Conservation (phyloP, 2,329 filamentous ascomycete genomes). For the Aspergillus chevalieri region DNA sequence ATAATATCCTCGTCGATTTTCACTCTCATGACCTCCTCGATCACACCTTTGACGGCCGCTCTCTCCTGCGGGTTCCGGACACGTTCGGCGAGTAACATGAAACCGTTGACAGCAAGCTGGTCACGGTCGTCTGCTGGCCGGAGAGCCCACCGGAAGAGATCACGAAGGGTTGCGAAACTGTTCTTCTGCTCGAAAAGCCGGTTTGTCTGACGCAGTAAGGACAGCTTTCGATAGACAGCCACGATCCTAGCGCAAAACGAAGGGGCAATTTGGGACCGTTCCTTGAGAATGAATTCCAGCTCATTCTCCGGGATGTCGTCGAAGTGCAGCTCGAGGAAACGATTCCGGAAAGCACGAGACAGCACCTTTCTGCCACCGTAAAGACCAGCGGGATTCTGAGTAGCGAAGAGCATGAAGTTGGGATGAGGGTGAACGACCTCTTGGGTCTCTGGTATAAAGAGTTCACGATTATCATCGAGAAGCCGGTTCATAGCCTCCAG, state of each 20-base stretch:
- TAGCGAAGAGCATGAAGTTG: conserved; percentile 97
- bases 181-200: conserved; percentile 94
- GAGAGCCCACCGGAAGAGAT: conserved; percentile 92
- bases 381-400: conserved; percentile 89
- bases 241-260: conserved; percentile 91
- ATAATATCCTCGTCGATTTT: conserved; percentile 67
- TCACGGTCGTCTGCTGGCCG: conserved; percentile 78
- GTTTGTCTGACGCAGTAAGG: conserved; percentile 79
- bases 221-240: conserved; percentile 86
- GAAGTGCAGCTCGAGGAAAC: conserved; percentile 94
- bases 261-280: conserved; percentile 80
- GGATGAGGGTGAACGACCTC: conserved; percentile 86
- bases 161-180: conserved; percentile 91
- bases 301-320: conserved; percentile 97
- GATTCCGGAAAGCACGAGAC: conserved; percentile 90
- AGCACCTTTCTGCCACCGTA: conserved; percentile 93
- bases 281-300: conserved; percentile 81
- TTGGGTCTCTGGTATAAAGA: conserved; percentile 93
- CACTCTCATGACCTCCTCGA: conserved; percentile 86
- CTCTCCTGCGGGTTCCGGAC: conserved; percentile 89
- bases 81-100: conserved; percentile 91
- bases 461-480: conserved; percentile 90
- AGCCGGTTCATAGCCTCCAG: conserved; percentile 92
- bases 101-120: conserved; percentile 84
- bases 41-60: conserved; percentile 73